These are phyloP conservation scores for Pisolithus tinctorius DNA, from an alignment of 768 basidiomycete species.

Conservation along the genomic window DNA sequence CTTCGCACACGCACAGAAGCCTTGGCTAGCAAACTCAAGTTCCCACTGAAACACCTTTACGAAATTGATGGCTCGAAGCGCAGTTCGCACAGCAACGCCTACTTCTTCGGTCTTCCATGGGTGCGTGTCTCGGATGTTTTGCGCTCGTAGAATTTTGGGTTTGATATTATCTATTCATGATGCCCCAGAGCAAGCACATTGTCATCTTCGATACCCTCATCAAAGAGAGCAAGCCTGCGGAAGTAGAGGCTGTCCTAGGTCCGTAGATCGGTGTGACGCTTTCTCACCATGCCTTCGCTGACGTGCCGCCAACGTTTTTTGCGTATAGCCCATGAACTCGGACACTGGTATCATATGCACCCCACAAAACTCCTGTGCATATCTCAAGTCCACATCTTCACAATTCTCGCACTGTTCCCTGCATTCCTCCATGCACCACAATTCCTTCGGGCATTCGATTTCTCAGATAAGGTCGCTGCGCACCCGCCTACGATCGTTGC, in stretches of 20 bases:
- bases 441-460: slow-evolving; percentile 76
- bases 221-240: slow-evolving; percentile 81
- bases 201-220: slow-evolving; percentile 98
- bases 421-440: slow-evolving; percentile 80
- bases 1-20: slow-evolving; percentile 71
- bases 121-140: slow-evolving; percentile 32
- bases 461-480: slow-evolving; percentile 55
- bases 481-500: slow-evolving; percentile 77
- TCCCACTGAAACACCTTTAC: slow-evolving; percentile 91
- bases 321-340: slow-evolving; percentile 75
- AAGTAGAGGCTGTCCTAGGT: slow-evolving; percentile 94
- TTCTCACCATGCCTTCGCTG: too few relatives aligned
- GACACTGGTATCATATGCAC: slow-evolving; percentile 93
- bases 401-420: slow-evolving; percentile 82
- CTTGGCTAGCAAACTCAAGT: slow-evolving; percentile 75
- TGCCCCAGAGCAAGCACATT: slow-evolving; percentile 75
- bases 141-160: neutral
- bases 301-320: neutral
- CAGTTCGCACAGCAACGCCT: slow-evolving; percentile 94
- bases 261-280: slow-evolving; percentile 6
- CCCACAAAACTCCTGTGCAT: slow-evolving; percentile 83
- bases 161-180: neutral
- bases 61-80: slow-evolving; percentile 97
- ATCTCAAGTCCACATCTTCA: slow-evolving; percentile 83
- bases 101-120: slow-evolving; percentile 97